These are phyloP conservation scores for Populus simonii DNA, from an alignment of 345 rosid species.

Conservation along the genomic window DNA sequence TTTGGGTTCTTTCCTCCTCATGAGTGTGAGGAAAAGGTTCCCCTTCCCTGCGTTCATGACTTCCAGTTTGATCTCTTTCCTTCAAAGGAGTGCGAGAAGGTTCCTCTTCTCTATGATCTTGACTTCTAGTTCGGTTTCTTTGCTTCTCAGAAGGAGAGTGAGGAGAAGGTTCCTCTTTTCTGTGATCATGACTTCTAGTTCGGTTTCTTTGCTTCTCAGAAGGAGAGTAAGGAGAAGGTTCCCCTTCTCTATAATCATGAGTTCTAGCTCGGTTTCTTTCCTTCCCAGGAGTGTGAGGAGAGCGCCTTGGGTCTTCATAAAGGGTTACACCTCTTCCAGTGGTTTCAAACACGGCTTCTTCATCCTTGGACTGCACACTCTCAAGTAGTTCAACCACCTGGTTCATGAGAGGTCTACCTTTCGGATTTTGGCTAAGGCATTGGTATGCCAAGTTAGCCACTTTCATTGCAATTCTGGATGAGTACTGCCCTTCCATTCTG, in stretches of 20 bases:
- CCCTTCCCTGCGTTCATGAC: not conserved
- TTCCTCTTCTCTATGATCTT: constrained; percentile 10
- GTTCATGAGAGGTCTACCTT: constrained; percentile 78
- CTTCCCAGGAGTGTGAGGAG: constrained; percentile 11
- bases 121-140: no score
- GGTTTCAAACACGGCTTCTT: constrained; percentile 41
- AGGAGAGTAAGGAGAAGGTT: not conserved
- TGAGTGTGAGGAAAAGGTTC: constrained; percentile 41
- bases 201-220: not conserved
- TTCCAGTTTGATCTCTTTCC: no score
- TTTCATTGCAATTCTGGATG: constrained; percentile 54
- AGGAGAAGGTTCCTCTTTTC: not conserved
- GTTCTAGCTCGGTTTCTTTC: constrained; percentile 17
- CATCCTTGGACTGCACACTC: constrained; percentile 45
- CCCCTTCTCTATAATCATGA: constrained; percentile 1
- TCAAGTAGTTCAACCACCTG: constrained; percentile 80
- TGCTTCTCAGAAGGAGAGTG: not conserved
- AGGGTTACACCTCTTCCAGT: constrained; percentile 44
- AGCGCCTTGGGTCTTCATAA: constrained; percentile 44
- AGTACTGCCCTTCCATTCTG: constrained; percentile 84
- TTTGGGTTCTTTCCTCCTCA: constrained; percentile 18
- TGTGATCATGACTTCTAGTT: no score
- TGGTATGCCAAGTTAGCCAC: constrained; percentile 75
- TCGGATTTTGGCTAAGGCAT: constrained; percentile 95
- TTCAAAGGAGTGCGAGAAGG: no score